Percentiles rank a stretch among this genome's conserved stretches.
Conservation (phyloP, 352 stramenopile genomes). For the Phytophthora fragariaefolia region DNA sequence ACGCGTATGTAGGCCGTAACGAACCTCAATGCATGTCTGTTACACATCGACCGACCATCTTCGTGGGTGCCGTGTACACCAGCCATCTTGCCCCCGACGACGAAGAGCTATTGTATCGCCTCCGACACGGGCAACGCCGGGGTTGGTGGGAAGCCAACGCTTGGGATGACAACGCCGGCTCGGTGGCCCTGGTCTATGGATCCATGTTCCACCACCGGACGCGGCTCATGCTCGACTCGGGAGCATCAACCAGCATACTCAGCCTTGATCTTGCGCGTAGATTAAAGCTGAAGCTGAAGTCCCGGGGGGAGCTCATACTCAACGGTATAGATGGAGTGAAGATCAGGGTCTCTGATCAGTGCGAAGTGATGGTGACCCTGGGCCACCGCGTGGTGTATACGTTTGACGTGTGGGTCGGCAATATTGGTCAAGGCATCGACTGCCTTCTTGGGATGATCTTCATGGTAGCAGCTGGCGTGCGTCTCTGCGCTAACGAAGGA, state of each 20-base stretch:
- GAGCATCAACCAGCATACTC: constrained; percentile 34
- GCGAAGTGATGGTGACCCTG: constrained; percentile 33
- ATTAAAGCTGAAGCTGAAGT: constrained; percentile 23
- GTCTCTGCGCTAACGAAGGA: not conserved
- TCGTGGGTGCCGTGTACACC: not conserved
- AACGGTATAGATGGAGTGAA: constrained; percentile 10
- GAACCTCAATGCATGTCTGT: constrained; percentile 22
- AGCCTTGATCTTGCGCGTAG: constrained; percentile 37
- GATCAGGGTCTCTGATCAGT: constrained; percentile 20
- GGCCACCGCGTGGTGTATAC: constrained; percentile 4
- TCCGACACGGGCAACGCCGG: not conserved
- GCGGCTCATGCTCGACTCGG: constrained; percentile 29
- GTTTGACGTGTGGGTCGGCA: constrained; percentile 30
- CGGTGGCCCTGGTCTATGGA: constrained; percentile 8
- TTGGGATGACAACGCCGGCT: constrained; percentile 1
- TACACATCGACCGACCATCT: constrained; percentile 1
- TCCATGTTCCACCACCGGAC: constrained; percentile 21
- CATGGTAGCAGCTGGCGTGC: not conserved
- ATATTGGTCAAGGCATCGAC: constrained; percentile 15
- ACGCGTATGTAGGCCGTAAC: constrained; percentile 16
- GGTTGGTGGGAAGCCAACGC: constrained; percentile 8
- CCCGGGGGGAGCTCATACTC: constrained; percentile 7
- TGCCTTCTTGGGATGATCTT: not conserved
- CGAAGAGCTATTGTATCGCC: not conserved
- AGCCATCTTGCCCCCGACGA: constrained; percentile 1